Base-by-base conservation (phyloP, 805 yeast genomes). In the Yamadazyma kitorensis region DNA sequence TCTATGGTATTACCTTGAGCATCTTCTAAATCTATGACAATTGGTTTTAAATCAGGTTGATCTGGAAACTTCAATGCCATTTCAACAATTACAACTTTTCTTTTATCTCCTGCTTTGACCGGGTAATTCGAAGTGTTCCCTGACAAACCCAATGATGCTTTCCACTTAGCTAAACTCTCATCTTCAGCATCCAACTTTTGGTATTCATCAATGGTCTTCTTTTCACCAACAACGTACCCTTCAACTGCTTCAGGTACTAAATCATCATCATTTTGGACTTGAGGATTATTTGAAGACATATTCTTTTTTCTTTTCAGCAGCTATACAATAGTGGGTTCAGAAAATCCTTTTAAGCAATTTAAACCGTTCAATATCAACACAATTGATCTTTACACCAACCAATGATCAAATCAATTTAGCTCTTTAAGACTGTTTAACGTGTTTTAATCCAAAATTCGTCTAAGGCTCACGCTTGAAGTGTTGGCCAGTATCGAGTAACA, bases 101-200 rank as follows among this genome's bases (percentile, higher is more conserved):
- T 73, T 31, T 68, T 69, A 55, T 86, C 95, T 18, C 81, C 84
- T 4, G 85, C 73, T 33, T 72, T 78, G 17, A 79, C 79, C 10
- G 85, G 89, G 44, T 78, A 66, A 3, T 78, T 59, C 11, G 59
- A 52, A 12, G 62, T 55, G 40, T 78, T 80, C 7, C 78, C 70
- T 32, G 78, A 61, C 38, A 88, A 65, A 0, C 97, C 97, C 20
- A 88, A 65, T 1, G 95, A 84, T 37, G 80, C 85, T 59, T 89
- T 89, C 97, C 97, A 88, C 59, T 85, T 86, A 42, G 82, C 85
- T 43, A 88, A 69, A 12, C 94, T 82, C 59, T 86, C 96, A 56
- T 88, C 97, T 48, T 87, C 84, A 9, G 91, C 91, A 54, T 88
- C 97, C 46, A 88, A 62, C 37, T 80, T 73, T 36, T 81, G 77